Conservation (phyloP, 495 filamentous ascomycete genomes). For the Mycothermus thermophilus region DNA sequence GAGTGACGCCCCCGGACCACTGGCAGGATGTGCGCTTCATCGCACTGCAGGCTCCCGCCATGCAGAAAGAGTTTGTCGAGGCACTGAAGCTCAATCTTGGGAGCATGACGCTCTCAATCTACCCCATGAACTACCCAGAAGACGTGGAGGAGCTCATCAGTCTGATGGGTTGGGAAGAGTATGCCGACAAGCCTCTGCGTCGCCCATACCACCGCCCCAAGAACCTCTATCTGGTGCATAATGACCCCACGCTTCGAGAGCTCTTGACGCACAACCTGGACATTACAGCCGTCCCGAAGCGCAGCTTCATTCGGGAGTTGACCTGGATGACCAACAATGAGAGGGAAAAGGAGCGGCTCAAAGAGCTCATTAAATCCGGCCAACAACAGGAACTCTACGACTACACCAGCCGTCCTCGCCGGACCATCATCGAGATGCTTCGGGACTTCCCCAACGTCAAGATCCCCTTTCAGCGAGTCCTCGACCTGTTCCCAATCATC, state of each 20-base stretch:
- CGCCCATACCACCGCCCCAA: neutral
- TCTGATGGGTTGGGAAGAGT: constrained; percentile 57
- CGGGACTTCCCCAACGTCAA: constrained; percentile 77
- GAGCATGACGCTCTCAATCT: constrained; percentile 64
- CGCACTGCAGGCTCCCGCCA: constrained; percentile 33
- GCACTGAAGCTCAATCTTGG: constrained; percentile 34
- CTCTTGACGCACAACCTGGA: constrained; percentile 75
- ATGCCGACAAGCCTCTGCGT: constrained; percentile 45
- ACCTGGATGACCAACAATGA: constrained; percentile 56
- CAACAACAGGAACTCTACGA: constrained; percentile 87
- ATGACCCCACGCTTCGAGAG: constrained; percentile 46
- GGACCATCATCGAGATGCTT: constrained; percentile 81
- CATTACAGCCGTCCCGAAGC: constrained; percentile 73
- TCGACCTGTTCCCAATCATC: constrained; percentile 59
- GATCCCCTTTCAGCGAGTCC: constrained; percentile 59
- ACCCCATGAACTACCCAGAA: constrained; percentile 68
- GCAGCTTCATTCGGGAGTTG: constrained; percentile 67
- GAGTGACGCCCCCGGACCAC: constrained; percentile 60
- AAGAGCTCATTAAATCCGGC: constrained; percentile 64
- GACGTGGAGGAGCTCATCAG: constrained; percentile 65
- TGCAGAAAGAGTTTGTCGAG: neutral
- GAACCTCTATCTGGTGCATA: constrained; percentile 1
- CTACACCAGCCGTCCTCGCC: constrained; percentile 82
- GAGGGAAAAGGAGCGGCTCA: constrained; percentile 64
- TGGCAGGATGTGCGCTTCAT: constrained; percentile 91